These are phyloP conservation scores for Diophrys appendiculata DNA, from an alignment of 73 alveolate species.

Conservation along the genomic window DNA sequence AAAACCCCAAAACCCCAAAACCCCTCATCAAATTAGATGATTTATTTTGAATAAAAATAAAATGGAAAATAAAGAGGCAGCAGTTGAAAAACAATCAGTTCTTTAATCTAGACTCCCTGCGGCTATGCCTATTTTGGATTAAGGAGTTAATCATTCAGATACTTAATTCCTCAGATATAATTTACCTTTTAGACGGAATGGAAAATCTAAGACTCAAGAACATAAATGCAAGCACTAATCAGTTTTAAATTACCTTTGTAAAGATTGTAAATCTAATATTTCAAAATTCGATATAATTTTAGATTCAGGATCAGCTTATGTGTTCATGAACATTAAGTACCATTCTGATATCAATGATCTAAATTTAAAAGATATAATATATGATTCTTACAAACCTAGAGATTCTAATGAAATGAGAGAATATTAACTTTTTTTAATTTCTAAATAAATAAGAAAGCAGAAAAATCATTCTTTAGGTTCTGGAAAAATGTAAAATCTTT, in stretches of 20 bases:
- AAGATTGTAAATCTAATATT: background rate
- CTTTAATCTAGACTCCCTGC: no score
- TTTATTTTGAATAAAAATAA: no score
- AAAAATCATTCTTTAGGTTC: background rate
- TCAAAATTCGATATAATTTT: conserved; percentile 3
- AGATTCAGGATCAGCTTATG: background rate
- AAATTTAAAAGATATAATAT: conserved; percentile 1
- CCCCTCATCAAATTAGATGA: no score
- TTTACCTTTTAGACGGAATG: background rate
- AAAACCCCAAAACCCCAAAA: no score
- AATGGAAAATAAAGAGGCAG: no score
- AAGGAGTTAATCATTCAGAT: background rate
- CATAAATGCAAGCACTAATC: background rate
- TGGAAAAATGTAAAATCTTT: background rate
- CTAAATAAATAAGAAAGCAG: conserved; percentile 23
- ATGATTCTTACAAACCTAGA: conserved; percentile 31
- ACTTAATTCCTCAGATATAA: background rate
- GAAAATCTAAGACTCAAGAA: background rate
- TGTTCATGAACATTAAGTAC: conserved; percentile 3
- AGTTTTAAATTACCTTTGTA: background rate
- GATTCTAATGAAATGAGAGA: conserved; percentile 40
- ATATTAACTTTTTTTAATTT: conserved; percentile 25
- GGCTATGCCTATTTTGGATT: background rate
- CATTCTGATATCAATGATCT: background rate
- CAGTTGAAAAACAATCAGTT: no score